Conservation (phyloP, 2,329 filamentous ascomycete species). For the Hirsutella rhossiliensis region DNA sequence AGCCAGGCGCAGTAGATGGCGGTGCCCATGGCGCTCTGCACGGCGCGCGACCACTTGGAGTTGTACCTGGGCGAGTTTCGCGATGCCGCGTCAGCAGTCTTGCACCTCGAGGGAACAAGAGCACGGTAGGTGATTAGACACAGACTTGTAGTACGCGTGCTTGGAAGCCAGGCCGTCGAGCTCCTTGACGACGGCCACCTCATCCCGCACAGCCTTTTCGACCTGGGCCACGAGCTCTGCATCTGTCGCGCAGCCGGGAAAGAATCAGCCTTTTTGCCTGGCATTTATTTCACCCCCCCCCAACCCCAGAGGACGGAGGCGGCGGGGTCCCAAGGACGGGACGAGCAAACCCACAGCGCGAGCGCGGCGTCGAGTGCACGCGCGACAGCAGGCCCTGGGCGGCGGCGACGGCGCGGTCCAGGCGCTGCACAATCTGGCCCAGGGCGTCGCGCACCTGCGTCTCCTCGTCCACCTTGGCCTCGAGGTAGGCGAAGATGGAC, state of each 20-base stretch:
- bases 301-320: not conserved
- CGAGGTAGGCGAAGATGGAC: constrained; percentile 75
- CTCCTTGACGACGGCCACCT: constrained; percentile 58
- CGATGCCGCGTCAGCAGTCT: not conserved
- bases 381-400: constrained; percentile 76
- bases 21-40: constrained; percentile 64
- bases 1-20: constrained; percentile 60
- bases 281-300: not conserved
- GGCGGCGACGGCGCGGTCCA: constrained; percentile 73
- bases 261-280: not conserved
- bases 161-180: constrained; percentile 65
- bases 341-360: constrained; percentile 29
- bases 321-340: not conserved
- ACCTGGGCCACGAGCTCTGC: constrained; percentile 56
- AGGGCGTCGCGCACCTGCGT: constrained; percentile 71
- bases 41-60: constrained; percentile 66
- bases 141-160: constrained; percentile 91
- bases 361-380: constrained; percentile 74
- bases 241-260: constrained; percentile 27
- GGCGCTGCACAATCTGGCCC: constrained; percentile 64
- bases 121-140: not conserved
- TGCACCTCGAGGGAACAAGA: not conserved
- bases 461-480: constrained; percentile 84
- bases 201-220: constrained; percentile 57
- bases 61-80: constrained; percentile 48